phyloP scores from a whole-genome alignment of 2,329 filamentous ascomycete species.

The Torrubiella hemipterigena region DNA sequence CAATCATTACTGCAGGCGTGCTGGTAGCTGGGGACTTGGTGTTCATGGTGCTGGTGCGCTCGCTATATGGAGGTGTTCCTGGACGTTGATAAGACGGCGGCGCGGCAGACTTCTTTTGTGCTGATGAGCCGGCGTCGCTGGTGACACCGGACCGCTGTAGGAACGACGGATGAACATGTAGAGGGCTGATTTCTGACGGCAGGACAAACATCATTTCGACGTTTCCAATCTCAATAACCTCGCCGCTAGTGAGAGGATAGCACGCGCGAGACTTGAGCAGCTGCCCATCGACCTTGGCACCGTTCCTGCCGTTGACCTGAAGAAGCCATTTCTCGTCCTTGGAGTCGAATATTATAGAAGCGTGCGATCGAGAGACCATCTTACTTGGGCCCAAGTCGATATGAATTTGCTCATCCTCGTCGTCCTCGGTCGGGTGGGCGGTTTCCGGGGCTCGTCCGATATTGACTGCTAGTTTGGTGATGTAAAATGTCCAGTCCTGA shows the following conservation, averaged over 20 bases:
- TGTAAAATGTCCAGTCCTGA: slow-evolving; percentile 74
- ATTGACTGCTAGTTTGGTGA: slow-evolving; percentile 61
- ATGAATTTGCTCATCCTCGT: slow-evolving; percentile 48
- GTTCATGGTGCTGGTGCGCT: slow-evolving; percentile 12
- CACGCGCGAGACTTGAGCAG: slow-evolving; percentile 55
- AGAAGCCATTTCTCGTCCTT: slow-evolving; percentile 69
- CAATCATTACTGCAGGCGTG: slow-evolving; percentile 24
- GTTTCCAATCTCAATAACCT: slow-evolving; percentile 82
- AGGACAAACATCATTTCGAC: slow-evolving; percentile 98
- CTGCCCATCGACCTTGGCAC: slow-evolving; percentile 69
- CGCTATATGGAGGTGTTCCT: slow-evolving; percentile 44
- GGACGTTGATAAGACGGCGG: slow-evolving; percentile 50
- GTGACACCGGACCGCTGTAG: slow-evolving; percentile 53
- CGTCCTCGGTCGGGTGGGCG: slow-evolving; percentile 26
- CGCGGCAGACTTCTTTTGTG: slow-evolving; percentile 37
- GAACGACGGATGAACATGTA: slow-evolving; percentile 58
- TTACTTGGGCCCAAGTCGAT: slow-evolving; percentile 84
- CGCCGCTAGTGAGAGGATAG: slow-evolving; percentile 64
- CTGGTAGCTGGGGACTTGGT: slow-evolving; percentile 20
- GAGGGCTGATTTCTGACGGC: slow-evolving; percentile 56
- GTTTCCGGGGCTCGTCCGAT: slow-evolving; percentile 59
- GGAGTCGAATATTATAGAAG: slow-evolving; percentile 59
- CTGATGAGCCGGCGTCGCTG: slow-evolving; percentile 14
- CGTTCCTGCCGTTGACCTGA: slow-evolving; percentile 81
- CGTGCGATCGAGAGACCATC: slow-evolving; percentile 67